Evolutionary conservation across 2,329 filamentous ascomycete genomes (phyloP).

Genomic region (Aspergillus sp.): DNA sequence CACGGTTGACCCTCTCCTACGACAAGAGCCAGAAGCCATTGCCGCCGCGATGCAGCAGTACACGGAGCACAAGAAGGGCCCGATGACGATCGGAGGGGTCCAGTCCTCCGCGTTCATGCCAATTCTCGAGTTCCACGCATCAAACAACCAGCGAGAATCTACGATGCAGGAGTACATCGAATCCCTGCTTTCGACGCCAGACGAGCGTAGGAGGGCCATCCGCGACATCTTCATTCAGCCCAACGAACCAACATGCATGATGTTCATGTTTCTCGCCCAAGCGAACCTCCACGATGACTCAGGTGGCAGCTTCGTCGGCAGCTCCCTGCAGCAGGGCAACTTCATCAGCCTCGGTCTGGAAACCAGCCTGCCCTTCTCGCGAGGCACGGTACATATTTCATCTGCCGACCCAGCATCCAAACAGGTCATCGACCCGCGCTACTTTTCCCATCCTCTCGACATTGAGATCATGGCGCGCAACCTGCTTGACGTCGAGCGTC

Average conservation of each 20-base stretch:
- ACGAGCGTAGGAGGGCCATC: neutral
- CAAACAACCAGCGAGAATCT: neutral
- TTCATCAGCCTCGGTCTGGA: conserved; percentile 29
- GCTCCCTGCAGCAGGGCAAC: conserved; percentile 13
- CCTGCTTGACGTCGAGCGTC: conserved; percentile 37
- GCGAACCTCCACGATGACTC: conserved; percentile 18
- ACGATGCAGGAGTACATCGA: neutral
- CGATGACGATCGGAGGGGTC: neutral
- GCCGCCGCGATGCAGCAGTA: neutral
- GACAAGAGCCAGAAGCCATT: neutral
- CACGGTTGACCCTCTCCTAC: neutral
- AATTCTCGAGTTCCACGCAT: neutral
- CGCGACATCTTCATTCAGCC: neutral
- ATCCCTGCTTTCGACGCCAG: neutral
- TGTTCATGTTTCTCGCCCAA: neutral
- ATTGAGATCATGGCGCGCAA: conserved; percentile 45
- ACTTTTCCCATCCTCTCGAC: conserved; percentile 52
- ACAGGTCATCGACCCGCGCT: conserved; percentile 51
- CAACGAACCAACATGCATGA: neutral
- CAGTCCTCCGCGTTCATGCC: neutral
- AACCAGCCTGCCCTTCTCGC: conserved; percentile 36
- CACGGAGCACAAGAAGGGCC: neutral
- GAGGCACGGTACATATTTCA: conserved; percentile 43
- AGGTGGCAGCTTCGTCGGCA: neutral
- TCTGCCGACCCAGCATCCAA: conserved; percentile 39